Conservation (phyloP, 164 flowering plant genomes). For the Vitis rupestris region DNA sequence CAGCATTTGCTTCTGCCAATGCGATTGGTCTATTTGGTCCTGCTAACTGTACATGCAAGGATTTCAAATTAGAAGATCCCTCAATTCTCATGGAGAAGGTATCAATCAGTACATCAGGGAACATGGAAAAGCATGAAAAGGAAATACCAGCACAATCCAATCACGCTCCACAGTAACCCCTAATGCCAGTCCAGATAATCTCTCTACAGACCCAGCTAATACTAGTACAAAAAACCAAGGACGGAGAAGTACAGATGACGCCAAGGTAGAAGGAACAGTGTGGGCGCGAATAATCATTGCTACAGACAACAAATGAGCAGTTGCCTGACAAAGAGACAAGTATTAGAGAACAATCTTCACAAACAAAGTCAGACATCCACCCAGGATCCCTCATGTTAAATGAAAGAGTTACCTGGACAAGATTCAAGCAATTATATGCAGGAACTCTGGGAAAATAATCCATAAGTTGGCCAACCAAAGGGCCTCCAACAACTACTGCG, state of each 20-base stretch:
- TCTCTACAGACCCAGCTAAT: constrained; percentile 80
- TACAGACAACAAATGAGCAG: constrained; percentile 90
- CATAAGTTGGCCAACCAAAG: constrained; percentile 86
- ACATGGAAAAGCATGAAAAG: constrained; percentile 1
- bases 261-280: constrained; percentile 34
- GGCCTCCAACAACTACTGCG: constrained; percentile 81
- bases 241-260: constrained; percentile 61
- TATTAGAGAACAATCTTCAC: constrained; percentile 4
- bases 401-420: constrained; percentile 60
- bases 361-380: neutral
- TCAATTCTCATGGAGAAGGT: constrained; percentile 3
- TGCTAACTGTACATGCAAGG: constrained; percentile 58
- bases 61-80: neutral
- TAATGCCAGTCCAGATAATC: constrained; percentile 82
- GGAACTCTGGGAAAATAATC: constrained; percentile 86
- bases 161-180: constrained; percentile 97
- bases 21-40: constrained; percentile 90
- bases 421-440: constrained; percentile 69
- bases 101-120: constrained; percentile 2
- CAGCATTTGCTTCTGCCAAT: constrained; percentile 94
- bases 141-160: constrained; percentile 93
- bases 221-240: constrained; percentile 91
- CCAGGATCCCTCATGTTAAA: neutral
- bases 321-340: constrained; percentile 53
- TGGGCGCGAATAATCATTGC: constrained; percentile 88